Base-by-base conservation (phyloP, 2,329 filamentous ascomycete species). In the Fusarium algeriense region DNA sequence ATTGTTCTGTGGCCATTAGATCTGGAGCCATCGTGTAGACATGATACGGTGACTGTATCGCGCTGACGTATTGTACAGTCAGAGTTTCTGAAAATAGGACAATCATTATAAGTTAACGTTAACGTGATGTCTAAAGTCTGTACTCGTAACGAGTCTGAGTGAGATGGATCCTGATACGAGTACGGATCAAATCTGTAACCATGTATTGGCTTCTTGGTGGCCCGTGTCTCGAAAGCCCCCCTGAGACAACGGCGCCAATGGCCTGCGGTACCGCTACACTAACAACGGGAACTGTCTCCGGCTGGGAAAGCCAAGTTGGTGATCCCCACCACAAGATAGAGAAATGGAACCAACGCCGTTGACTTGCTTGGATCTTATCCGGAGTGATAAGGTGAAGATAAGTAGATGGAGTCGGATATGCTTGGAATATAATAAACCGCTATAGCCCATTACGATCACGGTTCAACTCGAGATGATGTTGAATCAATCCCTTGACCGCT, bases 241-340 rank as follows among this genome's bases (percentile, higher is more conserved):
- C 73, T 74, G 70, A 75, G 73, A 75, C 73, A 65, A 37, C 50
- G 64, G 68, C 61, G 59, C 73, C 70, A 74, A 60, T 71, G 49
- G 61, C 50, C 58, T 74, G 60, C 59, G 55, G 63, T 63, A 67
- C 66, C 69, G 64, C 71, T 74, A 67, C 73, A 70, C 72, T 71
- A 73, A 69, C 69, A 64, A 71, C 74, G 74, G 73, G 74, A 73
- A 64, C 70, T 59, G 69, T 74, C 66, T 76, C 74, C 74, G 71
- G 56, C 28, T 64, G 40, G 61, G 60, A 70, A 73, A 74, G 69
- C 64, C 66, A 73, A 73, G 71, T 60, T 69, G 67, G 30, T 41
- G 48, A 55, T 41, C 52, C 56, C 54, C 64, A 46, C 70, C 55
- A 48, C 32, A 26, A 57, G 56, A 70, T 64, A 52, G 43, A 34